A percentile compares a stretch with the other conserved stretches of the same genome.
phyloP scores from a whole-genome alignment of 2,329 filamentous ascomycete species.

The Verticillium isaacii region DNA sequence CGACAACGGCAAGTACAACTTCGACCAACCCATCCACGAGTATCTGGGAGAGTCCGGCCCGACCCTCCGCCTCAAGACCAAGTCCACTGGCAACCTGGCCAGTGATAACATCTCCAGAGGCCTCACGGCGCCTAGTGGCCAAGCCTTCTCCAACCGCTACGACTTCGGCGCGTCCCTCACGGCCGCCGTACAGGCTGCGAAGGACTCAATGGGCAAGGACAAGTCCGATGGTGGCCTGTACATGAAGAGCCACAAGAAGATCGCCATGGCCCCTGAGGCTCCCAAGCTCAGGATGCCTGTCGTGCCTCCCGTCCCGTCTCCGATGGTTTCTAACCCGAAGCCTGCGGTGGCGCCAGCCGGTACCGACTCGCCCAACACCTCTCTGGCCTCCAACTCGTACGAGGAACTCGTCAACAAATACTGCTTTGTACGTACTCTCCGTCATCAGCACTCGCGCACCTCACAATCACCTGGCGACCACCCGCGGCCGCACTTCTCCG shows the following conservation, averaged over 20 bases:
- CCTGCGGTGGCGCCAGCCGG: conserved; percentile 16
- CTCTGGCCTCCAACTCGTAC: conserved; percentile 82
- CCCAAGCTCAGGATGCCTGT: conserved; percentile 5
- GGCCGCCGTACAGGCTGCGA: conserved; percentile 73
- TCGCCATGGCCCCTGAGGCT: conserved; percentile 3
- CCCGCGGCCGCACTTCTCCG: conserved; percentile 13
- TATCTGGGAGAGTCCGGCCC: conserved; percentile 57
- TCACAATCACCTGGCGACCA: conserved; percentile 15
- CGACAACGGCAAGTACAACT: conserved; percentile 43
- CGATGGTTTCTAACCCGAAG: conserved; percentile 3
- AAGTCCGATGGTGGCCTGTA: conserved; percentile 45
- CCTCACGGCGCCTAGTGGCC: conserved; percentile 53
- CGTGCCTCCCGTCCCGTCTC: conserved; percentile 10
- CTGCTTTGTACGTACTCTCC: conserved; percentile 90
- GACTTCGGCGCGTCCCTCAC: conserved; percentile 91
- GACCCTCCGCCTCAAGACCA: conserved; percentile 66
- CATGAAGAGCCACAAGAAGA: conserved; percentile 46
- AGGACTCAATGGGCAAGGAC: conserved; percentile 55
- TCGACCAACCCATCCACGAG: conserved; percentile 55
- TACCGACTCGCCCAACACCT: conserved; percentile 46
- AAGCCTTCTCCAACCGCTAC: conserved; percentile 87
- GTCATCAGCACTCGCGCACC: conserved; percentile 21
- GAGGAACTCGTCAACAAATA: conserved; percentile 98
- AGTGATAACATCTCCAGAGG: conserved; percentile 54
- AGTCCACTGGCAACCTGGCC: conserved; percentile 58